Evolutionary conservation across 768 basidiomycete species (phyloP).

Genomic region (Mycena venus): DNA sequence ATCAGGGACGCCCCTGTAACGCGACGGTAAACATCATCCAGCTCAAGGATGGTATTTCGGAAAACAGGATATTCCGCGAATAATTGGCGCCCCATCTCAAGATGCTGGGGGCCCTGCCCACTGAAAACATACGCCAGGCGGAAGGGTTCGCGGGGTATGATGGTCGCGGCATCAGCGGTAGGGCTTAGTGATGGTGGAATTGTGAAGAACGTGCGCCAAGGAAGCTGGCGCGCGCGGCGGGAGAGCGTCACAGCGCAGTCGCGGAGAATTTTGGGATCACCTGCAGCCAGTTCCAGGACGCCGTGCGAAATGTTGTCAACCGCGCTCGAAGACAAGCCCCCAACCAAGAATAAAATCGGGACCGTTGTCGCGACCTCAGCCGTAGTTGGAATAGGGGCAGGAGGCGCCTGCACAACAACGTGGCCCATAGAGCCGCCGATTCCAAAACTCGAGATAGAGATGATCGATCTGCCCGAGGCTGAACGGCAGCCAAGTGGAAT

Average conservation of each 20-base stretch:
- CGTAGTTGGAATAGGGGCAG: not conserved
- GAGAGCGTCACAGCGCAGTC: slow-evolving; percentile 26
- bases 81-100: slow-evolving; percentile 48
- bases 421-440: slow-evolving; percentile 50
- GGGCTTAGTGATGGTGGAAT: slow-evolving; percentile 27
- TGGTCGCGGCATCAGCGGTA: slow-evolving; percentile 25
- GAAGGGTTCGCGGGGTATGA: slow-evolving; percentile 32
- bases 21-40: slow-evolving; percentile 42
- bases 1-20: slow-evolving; percentile 43
- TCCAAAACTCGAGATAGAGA: slow-evolving; percentile 46
- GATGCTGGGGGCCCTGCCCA: slow-evolving; percentile 53
- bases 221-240: slow-evolving; percentile 36
- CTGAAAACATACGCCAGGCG: slow-evolving; percentile 50
- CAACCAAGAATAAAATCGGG: slow-evolving; percentile 10
- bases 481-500: slow-evolving; percentile 34
- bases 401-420: slow-evolving; percentile 42
- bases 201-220: slow-evolving; percentile 32
- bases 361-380: not conserved
- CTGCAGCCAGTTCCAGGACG: slow-evolving; percentile 6
- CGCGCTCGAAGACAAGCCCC: slow-evolving; percentile 5
- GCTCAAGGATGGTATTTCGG: slow-evolving; percentile 41
- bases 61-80: slow-evolving; percentile 43
- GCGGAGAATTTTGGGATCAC: not conserved
- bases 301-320: slow-evolving; percentile 6
- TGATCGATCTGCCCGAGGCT: slow-evolving; percentile 36